A percentile compares a stretch with the other conserved stretches of the same genome.
Conservation (phyloP, 176 grass and related monocot species). For the Oryza nivara region DNA sequence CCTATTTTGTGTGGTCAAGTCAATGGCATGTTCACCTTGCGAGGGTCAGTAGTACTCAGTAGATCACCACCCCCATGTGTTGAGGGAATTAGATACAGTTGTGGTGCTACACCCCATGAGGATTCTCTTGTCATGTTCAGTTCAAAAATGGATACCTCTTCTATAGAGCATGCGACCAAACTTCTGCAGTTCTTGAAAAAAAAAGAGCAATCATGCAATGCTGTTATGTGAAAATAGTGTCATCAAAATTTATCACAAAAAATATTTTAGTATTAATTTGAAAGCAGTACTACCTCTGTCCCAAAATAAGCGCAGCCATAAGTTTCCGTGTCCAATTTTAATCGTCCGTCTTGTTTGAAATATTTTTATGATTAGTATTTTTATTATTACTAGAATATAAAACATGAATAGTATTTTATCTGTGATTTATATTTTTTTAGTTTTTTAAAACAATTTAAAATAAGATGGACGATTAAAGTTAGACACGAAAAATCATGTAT, state of each 20-base stretch:
- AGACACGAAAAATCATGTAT: too few species aligned
- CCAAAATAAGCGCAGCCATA: too few species aligned
- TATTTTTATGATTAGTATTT: too few species aligned
- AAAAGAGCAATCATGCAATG: neutral
- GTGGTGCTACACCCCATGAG: neutral
- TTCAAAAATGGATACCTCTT: neutral
- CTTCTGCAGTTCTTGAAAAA: neutral
- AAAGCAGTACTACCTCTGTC: too few species aligned
- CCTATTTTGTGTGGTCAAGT: neutral
- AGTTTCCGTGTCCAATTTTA: too few species aligned
- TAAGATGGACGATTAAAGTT: too few species aligned
- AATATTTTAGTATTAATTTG: neutral
- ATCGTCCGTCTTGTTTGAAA: too few species aligned
- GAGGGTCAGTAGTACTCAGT: neutral
- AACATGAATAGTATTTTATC: too few species aligned
- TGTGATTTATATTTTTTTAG: too few species aligned
- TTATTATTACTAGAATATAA: too few species aligned
- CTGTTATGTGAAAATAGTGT: neutral
- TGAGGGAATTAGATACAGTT: neutral
- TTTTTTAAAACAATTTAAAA: too few species aligned
- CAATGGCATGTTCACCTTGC: slow-evolving; percentile 8
- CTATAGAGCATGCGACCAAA: neutral
- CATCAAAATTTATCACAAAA: neutral
- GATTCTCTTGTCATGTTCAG: neutral
- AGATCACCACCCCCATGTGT: slow-evolving; percentile 24